Base-by-base conservation (phyloP, 768 basidiomycete species). In the Pulveroboletus sp. region DNA sequence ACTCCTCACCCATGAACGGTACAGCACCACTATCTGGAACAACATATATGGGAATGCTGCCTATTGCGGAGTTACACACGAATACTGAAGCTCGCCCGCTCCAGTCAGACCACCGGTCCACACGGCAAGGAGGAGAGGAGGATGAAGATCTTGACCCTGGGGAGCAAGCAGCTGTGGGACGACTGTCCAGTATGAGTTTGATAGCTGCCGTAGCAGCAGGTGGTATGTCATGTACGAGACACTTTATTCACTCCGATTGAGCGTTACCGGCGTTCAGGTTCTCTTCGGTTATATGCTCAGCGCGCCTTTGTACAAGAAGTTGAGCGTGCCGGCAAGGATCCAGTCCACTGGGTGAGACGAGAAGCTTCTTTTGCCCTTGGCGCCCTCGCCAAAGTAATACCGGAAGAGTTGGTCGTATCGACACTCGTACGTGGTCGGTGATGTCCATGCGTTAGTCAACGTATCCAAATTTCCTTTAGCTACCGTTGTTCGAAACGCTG, bases 351-450 rank as follows among this genome's bases (percentile, higher is more conserved):
- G 81, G 89, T 93, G 17, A 75, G 91, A 55, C 75, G 86, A 46
- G 90, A 95, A 64, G 91, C 90, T 2, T 87, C 87, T 1, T 89
- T 91, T 56, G 93, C 93, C 3, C 73, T 97, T 26, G 92, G 90
- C 0, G 88, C 87, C 8, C 73, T 97, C 46, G 90, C 92, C 17
- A 93, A 94, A 68, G 82, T 90, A 21, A 83, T 91, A 8, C 83
- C 89, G n/a, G 70, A 79, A 38, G 88, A 90, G 57, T 67, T 89
- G 24, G 78, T 93, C 17, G 63, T 78, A 21, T 74, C 67, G 42
- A 78, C 82, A 46, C 71, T 89, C 70, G 90, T 85, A 62, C 46
- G 79, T 62, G 21, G 14, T 43, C 24, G 40, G 57, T 50, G 53
- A 55, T 39, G 32, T 51, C 43, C 15, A 5, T 24, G 35, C 33